Conservation (phyloP, 208 protist species). For the Trypanosoma lewisi region DNA sequence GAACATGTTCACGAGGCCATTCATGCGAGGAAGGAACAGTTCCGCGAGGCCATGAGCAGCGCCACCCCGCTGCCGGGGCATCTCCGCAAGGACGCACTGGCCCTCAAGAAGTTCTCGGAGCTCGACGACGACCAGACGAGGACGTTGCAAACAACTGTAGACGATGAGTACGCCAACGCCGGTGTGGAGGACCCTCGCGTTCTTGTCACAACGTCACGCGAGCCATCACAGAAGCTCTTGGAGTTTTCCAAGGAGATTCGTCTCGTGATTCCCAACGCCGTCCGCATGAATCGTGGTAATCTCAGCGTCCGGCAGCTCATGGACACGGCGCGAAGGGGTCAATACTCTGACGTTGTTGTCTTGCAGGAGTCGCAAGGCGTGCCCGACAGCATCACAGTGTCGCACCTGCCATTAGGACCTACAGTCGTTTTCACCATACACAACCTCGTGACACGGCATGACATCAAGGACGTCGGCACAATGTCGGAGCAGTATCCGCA, state of each 20-base stretch:
- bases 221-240: slow-evolving; percentile 94
- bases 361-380: slow-evolving; percentile 98
- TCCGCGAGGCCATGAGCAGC: slow-evolving; percentile 75
- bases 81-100: slow-evolving; percentile 78
- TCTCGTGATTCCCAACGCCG: slow-evolving; percentile 98
- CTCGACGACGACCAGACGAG: slow-evolving; percentile 85
- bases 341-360: slow-evolving; percentile 98
- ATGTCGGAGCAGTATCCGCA: slow-evolving; percentile 97
- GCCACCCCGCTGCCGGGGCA: slow-evolving; percentile 80
- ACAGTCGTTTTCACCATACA: slow-evolving; percentile 98
- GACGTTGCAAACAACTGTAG: slow-evolving; percentile 69
- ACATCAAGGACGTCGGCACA: slow-evolving; percentile 89
- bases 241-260: slow-evolving; percentile 99
- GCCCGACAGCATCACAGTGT: slow-evolving; percentile 97
- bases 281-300: slow-evolving; percentile 97
- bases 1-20: slow-evolving; percentile 84
- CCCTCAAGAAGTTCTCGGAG: slow-evolving; percentile 87
- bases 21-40: slow-evolving; percentile 72
- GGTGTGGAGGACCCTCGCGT: slow-evolving; percentile 97
- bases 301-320: slow-evolving; percentile 94
- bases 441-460: slow-evolving; percentile 97
- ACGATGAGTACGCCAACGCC: slow-evolving; percentile 98
- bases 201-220: slow-evolving; percentile 98
- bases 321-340: slow-evolving; percentile 89
- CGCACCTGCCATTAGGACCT: slow-evolving; percentile 98